phyloP scores from a whole-genome alignment of 768 basidiomycete species.

The Panellus pusillus region DNA sequence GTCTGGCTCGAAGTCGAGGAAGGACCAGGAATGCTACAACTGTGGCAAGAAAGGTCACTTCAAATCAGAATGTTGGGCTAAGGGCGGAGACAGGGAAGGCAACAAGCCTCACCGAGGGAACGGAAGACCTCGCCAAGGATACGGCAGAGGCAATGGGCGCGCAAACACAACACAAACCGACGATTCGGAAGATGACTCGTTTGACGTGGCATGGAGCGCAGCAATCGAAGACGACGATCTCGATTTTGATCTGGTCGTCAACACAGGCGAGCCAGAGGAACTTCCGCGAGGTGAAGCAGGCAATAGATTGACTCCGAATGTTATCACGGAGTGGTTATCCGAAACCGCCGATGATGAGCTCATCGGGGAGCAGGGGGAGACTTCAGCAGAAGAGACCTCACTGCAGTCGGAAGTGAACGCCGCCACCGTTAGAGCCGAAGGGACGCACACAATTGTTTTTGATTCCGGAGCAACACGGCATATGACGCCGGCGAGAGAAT shows the following conservation, averaged over 20 bases:
- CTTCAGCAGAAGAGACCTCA: neutral
- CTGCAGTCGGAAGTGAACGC: neutral
- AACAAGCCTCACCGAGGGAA: conserved; percentile 24
- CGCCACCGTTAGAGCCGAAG: neutral
- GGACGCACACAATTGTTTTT: conserved; percentile 24
- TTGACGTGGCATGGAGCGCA: neutral
- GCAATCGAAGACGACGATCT: neutral
- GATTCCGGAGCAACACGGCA: conserved; percentile 40
- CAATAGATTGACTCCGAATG: no score
- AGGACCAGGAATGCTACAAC: conserved; percentile 26
- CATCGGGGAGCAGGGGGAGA: no score
- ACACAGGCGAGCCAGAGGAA: neutral
- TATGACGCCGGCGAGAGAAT: conserved; percentile 33
- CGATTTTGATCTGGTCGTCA: neutral
- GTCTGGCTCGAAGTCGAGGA: neutral
- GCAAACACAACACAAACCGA: neutral
- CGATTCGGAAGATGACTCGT: neutral
- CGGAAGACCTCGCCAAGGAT: no score
- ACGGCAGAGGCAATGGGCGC: conserved; percentile 4
- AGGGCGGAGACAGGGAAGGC: conserved; percentile 38
- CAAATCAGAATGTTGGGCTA: conserved; percentile 34
- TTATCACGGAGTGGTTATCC: no score
- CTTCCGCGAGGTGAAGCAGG: neutral
- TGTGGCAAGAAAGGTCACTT: conserved; percentile 33
- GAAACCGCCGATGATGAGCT: no score